These are phyloP conservation scores for Talaromyces ruber DNA, from an alignment of 495 filamentous ascomycete genomes.

Conservation along the genomic window DNA sequence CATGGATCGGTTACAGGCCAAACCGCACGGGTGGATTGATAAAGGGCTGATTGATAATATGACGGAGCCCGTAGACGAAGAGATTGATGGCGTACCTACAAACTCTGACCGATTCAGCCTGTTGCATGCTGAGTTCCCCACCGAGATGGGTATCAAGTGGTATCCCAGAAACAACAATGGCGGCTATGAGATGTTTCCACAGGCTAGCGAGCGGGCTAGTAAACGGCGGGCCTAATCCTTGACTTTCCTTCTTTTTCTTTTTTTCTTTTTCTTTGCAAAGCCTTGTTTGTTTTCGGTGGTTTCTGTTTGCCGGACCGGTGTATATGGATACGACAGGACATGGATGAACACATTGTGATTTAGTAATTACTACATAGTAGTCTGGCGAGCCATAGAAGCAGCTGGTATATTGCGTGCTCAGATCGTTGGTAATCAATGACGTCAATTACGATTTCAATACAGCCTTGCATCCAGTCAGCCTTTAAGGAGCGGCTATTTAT, in stretches of 20 bases:
- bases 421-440: not conserved
- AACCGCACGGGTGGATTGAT: slow-evolving; percentile 31
- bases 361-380: not conserved
- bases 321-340: slow-evolving; percentile 1
- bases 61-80: slow-evolving; percentile 19
- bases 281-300: too few species aligned
- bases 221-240: slow-evolving; percentile 3
- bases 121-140: slow-evolving; percentile 35
- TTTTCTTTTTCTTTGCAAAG: not conserved
- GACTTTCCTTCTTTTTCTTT: slow-evolving; percentile 4
- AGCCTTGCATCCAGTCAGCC: too few species aligned
- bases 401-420: not conserved
- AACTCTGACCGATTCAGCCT: slow-evolving; percentile 28
- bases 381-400: too few species aligned
- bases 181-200: slow-evolving; percentile 7
- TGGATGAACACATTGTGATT: not conserved
- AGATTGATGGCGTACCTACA: slow-evolving; percentile 23
- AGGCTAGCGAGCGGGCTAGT: not conserved
- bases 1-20: slow-evolving; percentile 37
- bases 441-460: not conserved
- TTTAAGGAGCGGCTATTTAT: not conserved
- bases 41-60: slow-evolving; percentile 26
- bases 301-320: not conserved
- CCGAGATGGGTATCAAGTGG: slow-evolving; percentile 26
- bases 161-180: slow-evolving; percentile 13